These are phyloP conservation scores for Baudoinia panamericana DNA, from an alignment of 495 filamentous ascomycete genomes.

Conservation along the genomic window DNA sequence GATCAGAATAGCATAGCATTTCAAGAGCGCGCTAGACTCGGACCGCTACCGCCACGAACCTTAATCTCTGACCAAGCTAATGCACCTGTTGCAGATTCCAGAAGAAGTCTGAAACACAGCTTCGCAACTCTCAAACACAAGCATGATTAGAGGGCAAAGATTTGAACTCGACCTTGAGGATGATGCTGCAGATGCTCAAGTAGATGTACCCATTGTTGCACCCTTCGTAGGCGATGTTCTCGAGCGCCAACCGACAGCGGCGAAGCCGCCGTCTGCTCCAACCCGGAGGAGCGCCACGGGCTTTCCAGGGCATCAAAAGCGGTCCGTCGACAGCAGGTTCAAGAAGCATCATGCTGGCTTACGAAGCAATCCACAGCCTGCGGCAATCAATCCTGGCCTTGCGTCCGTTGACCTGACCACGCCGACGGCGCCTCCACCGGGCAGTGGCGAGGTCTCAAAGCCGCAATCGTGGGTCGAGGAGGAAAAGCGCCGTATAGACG, in stretches of 20 bases:
- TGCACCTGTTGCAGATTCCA: no score
- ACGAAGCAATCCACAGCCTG: not conserved
- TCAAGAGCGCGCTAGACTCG: no score
- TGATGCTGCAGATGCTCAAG: conserved; percentile 6
- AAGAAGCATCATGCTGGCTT: conserved; percentile 50
- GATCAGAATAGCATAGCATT: no score
- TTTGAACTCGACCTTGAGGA: conserved; percentile 19
- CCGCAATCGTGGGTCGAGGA: conserved; percentile 28
- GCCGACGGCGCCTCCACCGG: not conserved
- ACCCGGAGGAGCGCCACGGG: conserved; percentile 46
- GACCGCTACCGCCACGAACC: no score
- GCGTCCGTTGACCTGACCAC: not conserved
- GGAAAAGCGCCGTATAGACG: conserved; percentile 60
- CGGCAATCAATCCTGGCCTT: not conserved
- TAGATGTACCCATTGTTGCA: not conserved
- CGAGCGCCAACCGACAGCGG: conserved; percentile 47
- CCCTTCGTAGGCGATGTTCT: conserved; percentile 60
- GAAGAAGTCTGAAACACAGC: no score
- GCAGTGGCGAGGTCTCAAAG: not conserved
- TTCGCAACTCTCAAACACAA: conserved; percentile 1
- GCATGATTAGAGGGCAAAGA: conserved; percentile 17
- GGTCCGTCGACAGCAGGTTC: conserved; percentile 59
- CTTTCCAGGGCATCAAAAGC: conserved; percentile 76
- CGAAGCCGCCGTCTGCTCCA: conserved; percentile 52
- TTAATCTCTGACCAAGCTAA: no score